phyloP scores from a whole-genome alignment of 495 filamentous ascomycete species.

The Tuber aestivum region DNA sequence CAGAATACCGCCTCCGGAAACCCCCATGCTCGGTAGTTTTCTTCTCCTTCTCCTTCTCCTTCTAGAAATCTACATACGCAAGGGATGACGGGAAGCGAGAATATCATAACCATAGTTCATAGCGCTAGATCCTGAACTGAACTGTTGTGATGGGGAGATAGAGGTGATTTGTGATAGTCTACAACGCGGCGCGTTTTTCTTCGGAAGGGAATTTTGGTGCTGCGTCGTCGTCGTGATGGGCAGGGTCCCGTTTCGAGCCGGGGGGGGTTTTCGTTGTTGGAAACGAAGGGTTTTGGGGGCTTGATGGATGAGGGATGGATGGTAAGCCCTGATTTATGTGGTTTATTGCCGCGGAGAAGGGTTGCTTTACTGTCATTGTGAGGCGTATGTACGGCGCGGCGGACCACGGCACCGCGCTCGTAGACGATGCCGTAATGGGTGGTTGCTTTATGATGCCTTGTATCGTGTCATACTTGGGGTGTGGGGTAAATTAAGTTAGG shows the following conservation, averaged over 20 bases:
- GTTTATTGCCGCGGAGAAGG: neutral
- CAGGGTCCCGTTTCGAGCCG: neutral
- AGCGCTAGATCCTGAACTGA: neutral
- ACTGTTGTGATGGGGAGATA: neutral
- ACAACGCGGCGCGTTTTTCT: neutral
- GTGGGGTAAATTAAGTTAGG: too few species aligned
- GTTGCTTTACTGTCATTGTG: neutral
- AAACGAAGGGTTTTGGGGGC: too few species aligned
- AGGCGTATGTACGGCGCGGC: neutral
- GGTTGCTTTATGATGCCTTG: neutral
- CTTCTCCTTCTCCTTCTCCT: neutral
- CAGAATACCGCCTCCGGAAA: neutral
- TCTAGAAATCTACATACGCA: neutral
- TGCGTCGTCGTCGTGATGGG: neutral
- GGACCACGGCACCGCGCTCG: too few species aligned
- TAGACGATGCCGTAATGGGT: neutral
- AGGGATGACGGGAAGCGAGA: neutral
- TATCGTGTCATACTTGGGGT: too few species aligned
- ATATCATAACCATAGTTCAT: neutral
- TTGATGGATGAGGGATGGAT: neutral
- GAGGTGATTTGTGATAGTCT: neutral
- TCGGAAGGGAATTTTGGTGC: neutral
- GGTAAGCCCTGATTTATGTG: too few species aligned
- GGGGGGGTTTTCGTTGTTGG: too few species aligned
- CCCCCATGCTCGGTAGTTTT: neutral